Conservation (phyloP, 768 basidiomycete genomes). For the Boletus tomentosulus region DNA sequence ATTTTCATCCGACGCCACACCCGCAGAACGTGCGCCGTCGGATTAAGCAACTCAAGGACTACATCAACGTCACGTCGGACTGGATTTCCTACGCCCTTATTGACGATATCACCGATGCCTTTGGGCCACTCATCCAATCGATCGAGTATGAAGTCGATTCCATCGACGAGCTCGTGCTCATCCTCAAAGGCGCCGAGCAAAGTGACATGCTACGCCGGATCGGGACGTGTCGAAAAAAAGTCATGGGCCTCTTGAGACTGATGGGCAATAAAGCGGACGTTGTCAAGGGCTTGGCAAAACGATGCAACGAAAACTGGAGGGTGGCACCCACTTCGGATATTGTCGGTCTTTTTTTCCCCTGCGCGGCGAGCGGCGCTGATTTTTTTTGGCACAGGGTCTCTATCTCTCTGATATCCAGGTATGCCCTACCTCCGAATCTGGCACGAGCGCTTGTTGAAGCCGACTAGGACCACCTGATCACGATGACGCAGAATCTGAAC, state of each 20-base stretch:
- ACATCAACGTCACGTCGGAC: slow-evolving; percentile 97
- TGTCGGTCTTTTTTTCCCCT: slow-evolving; percentile 40
- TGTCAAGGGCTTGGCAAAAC: slow-evolving; percentile 95
- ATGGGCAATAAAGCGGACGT: slow-evolving; percentile 99
- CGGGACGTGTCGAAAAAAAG: slow-evolving; percentile 97
- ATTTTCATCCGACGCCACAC: slow-evolving; percentile 95
- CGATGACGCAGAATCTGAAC: slow-evolving; percentile 99
- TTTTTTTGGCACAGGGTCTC: slow-evolving; percentile 57
- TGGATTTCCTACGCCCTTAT: slow-evolving; percentile 99
- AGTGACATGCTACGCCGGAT: slow-evolving; percentile 97
- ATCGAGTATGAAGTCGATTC: slow-evolving; percentile 99
- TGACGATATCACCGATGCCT: slow-evolving; percentile 99
- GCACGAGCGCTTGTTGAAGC: neutral
- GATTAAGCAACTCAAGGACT: slow-evolving; percentile 98
- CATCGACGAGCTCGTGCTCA: slow-evolving; percentile 96
- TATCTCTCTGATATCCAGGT: slow-evolving; percentile 95
- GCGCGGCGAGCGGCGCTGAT: slow-evolving; percentile 2
- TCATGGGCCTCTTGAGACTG: slow-evolving; percentile 92
- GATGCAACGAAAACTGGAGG: slow-evolving; percentile 98
- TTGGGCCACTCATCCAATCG: slow-evolving; percentile 95
- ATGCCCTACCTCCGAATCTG: neutral
- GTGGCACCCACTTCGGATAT: slow-evolving; percentile 98
- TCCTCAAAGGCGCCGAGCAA: slow-evolving; percentile 70
- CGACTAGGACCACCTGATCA: slow-evolving; percentile 87
- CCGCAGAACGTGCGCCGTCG: slow-evolving; percentile 97